A percentile compares a stretch with the other conserved stretches of the same genome.
Evolutionary conservation across 441 rosid species (phyloP).

Genomic region (Kokia cookei): DNA sequence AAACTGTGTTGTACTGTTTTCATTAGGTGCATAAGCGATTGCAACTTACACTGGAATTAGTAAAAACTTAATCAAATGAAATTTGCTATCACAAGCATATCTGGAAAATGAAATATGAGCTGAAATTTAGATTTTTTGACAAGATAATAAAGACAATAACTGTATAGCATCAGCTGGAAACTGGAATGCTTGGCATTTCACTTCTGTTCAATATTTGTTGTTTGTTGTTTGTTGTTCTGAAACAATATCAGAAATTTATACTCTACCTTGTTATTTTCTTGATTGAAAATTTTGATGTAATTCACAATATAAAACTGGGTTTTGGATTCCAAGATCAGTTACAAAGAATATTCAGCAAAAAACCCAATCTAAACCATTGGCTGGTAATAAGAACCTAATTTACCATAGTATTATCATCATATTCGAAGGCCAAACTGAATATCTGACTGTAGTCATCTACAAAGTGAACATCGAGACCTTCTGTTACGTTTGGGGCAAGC

Average conservation of each 20-base stretch:
- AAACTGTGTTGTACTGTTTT: neutral
- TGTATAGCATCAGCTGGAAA: neutral
- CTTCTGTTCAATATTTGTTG: neutral
- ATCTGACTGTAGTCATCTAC: slow-evolving; percentile 64
- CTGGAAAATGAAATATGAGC: neutral
- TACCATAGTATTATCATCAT: slow-evolving; percentile 20
- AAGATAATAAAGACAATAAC: neutral
- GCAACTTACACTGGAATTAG: slow-evolving; percentile 59
- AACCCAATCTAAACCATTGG: slow-evolving; percentile 11
- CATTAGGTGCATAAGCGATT: slow-evolving; percentile 78
- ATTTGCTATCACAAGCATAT: neutral
- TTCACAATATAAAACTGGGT: slow-evolving; percentile 1
- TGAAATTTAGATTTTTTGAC: neutral
- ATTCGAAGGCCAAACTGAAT: slow-evolving; percentile 51
- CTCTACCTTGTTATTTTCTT: slow-evolving; percentile 2
- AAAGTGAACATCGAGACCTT: slow-evolving; percentile 84
- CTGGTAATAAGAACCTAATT: neutral
- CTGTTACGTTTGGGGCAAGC: slow-evolving; percentile 68
- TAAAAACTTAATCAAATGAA: neutral
- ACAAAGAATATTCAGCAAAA: slow-evolving; percentile 25
- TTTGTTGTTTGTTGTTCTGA: neutral
- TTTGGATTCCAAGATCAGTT: neutral
- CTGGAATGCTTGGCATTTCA: neutral
- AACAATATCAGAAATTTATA: neutral
- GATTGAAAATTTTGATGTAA: neutral